These are phyloP conservation scores for Evansstolkia leycettana DNA, from an alignment of 495 filamentous ascomycete species.

Conservation along the genomic window DNA sequence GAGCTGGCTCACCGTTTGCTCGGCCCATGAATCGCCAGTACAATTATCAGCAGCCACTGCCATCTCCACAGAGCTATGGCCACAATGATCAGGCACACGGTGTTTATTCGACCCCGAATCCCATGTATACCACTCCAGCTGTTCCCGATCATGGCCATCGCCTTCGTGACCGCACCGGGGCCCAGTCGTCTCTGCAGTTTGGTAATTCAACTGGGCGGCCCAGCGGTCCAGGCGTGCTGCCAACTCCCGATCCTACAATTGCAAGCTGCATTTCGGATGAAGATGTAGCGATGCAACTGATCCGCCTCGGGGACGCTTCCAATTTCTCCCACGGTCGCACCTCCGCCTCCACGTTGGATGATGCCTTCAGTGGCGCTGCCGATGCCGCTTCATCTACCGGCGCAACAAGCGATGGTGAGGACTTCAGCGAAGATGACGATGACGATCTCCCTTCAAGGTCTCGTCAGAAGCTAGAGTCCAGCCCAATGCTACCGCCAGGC, in stretches of 20 bases:
- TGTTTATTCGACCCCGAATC: conserved; percentile 21
- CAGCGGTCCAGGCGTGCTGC: conserved; percentile 50
- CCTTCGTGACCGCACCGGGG: conserved; percentile 43
- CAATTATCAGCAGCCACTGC: conserved; percentile 56
- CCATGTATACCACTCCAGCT: conserved; percentile 40
- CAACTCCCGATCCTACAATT: conserved; percentile 89
- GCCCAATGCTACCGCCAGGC: conserved; percentile 39
- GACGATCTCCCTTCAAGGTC: conserved; percentile 50
- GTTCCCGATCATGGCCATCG: conserved; percentile 50
- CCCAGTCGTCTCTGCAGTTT: conserved; percentile 19
- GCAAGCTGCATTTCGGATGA: conserved; percentile 94
- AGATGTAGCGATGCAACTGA: conserved; percentile 91
- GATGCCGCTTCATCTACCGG: conserved; percentile 77
- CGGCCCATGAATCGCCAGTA: conserved; percentile 62
- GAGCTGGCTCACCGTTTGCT: conserved; percentile 53
- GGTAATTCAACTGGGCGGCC: conserved; percentile 26
- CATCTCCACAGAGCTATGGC: conserved; percentile 67
- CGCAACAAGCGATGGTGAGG: conserved; percentile 66
- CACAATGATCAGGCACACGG: conserved; percentile 37
- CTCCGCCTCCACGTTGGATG: conserved; percentile 87
- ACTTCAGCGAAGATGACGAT: conserved; percentile 58
- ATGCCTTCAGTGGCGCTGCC: conserved; percentile 78
- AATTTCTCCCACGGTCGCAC: conserved; percentile 82
- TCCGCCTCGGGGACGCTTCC: conserved; percentile 85
- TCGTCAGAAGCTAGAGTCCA: conserved; percentile 48